Base-by-base conservation (phyloP, 257 asterid genomes). In the Solanum medicagineum region DNA sequence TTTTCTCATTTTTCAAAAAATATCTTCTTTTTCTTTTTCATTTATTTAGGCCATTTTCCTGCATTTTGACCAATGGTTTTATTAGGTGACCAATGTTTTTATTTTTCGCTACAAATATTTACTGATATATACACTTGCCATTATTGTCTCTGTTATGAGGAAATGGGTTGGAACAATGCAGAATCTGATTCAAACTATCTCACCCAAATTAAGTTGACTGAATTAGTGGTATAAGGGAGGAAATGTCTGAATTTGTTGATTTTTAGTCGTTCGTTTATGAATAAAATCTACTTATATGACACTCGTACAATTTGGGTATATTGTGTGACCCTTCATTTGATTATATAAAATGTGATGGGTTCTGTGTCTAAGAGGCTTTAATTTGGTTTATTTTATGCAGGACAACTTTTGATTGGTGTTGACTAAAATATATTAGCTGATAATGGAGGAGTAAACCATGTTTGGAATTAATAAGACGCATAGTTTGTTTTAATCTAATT, bases 351-450 rank as follows among this genome's bases (percentile, higher is more conserved):
- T 69, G 16, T 69, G 79, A 14, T 69, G 17, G 24, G 19, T 70
- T 70, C 0, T 70, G 17, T 70, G 24, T 70, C 54, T 6, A 17
- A 70, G 29, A 19, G 8, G 2, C 9, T 19, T 22, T 74, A 49
- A 47, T 47, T 22, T 47, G n/a, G 60, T 65, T 49, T 83, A 51
- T 83, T 47, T 82, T 47, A 10, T 63, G 16, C 81, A 89, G 88
- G 92, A 87, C 68, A 88, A 85, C 77, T 22, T 83, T 73, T 89
- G 91, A 85, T 90, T 83, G 86, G 81, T 66, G 5, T 86, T 84
- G 87, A 90, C 59, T 85, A 88, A 86, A 88, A 87, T 84, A 77
- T 66, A 65, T 66, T 42, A 74, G 55, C 70, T 79, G 84, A 36
- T 24, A 74, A 85, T 83, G 89, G 87, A 42, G 85, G 85, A 80